These are phyloP conservation scores for Mucor irregularis DNA, from an alignment of 371 early-diverging fungal species.

Conservation along the genomic window DNA sequence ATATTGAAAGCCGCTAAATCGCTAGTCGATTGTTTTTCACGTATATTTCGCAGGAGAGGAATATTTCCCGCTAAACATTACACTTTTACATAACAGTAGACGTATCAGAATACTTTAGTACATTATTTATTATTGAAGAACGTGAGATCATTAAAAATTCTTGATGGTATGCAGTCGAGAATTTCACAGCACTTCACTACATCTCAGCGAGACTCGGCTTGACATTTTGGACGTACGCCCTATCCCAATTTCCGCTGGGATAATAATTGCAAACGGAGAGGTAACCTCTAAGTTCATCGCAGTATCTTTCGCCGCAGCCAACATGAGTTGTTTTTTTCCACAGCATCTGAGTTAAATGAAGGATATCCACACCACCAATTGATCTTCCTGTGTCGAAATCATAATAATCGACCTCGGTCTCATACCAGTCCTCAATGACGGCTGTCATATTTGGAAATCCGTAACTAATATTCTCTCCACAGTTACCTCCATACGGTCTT, in stretches of 20 bases:
- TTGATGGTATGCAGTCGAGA: too few relatives aligned
- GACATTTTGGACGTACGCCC: too few relatives aligned
- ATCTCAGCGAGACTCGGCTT: too few relatives aligned
- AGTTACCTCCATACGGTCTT: not conserved
- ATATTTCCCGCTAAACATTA: too few relatives aligned
- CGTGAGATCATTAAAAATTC: too few relatives aligned
- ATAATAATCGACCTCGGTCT: not conserved
- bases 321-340: conserved; percentile 45
- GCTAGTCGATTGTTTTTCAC: too few relatives aligned
- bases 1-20: too few relatives aligned
- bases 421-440: not conserved
- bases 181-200: too few relatives aligned
- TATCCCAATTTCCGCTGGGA: conserved; percentile 45
- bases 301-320: conserved; percentile 43
- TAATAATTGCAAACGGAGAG: conserved; percentile 34
- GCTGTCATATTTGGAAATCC: not conserved
- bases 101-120: too few relatives aligned
- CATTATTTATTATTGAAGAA: too few relatives aligned
- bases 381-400: not conserved
- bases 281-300: conserved; percentile 35
- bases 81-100: too few relatives aligned
- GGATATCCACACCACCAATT: not conserved
- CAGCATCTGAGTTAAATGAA: conserved; percentile 51
- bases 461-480: not conserved
- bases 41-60: too few relatives aligned